Evolutionary conservation across 1,284 basidiomycete genomes (phyloP).

Genomic region (Fomitopsis palustris): DNA sequence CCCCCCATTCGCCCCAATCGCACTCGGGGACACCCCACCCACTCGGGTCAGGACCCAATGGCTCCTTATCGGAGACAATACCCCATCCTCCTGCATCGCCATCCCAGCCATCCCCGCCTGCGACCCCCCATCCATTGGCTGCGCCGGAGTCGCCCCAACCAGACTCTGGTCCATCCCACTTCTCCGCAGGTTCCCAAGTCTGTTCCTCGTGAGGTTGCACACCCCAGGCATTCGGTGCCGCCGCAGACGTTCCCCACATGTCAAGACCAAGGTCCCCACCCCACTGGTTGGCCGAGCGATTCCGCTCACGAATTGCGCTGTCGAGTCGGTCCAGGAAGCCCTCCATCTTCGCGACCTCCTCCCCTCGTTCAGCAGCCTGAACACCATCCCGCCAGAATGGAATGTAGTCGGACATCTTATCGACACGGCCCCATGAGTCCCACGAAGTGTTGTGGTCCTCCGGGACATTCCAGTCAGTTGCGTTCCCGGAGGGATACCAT

Average conservation of each 20-base stretch:
- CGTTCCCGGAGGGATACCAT: not conserved
- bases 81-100: conserved; percentile 15
- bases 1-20: conserved; percentile 25
- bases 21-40: not conserved
- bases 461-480: conserved; percentile 7
- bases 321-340: conserved; percentile 44
- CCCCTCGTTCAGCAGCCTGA: conserved; percentile 46
- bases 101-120: conserved; percentile 4
- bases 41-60: not conserved
- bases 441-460: conserved; percentile 28
- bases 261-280: not conserved
- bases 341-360: conserved; percentile 44
- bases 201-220: not conserved
- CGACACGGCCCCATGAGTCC: conserved; percentile 49
- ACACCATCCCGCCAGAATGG: conserved; percentile 54
- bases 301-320: conserved; percentile 8
- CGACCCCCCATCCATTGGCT: not conserved
- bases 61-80: conserved; percentile 18
- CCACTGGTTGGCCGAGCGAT: not conserved
- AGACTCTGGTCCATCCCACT: not conserved
- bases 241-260: conserved; percentile 6
- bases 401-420: conserved; percentile 33
- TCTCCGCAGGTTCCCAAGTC: not conserved
- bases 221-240: not conserved
- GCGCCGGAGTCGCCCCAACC: conserved; percentile 1